Evolutionary conservation across 441 rosid genomes (phyloP).

Genomic region (Capsella rubella): DNA sequence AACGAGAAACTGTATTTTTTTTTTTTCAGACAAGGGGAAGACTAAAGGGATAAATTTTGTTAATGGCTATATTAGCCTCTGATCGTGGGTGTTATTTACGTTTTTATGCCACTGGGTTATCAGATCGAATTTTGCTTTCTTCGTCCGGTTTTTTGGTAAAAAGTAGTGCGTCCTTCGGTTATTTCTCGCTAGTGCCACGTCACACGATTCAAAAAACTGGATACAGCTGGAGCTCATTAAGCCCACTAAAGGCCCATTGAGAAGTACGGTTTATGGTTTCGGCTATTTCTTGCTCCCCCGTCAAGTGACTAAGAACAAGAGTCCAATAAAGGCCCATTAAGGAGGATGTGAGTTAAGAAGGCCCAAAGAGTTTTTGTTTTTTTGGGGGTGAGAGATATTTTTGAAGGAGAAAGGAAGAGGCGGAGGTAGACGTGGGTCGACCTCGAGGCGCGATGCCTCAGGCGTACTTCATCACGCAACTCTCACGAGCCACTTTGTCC

Average conservation of each 20-base stretch:
- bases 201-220: conserved; percentile 3
- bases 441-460: conserved; percentile 47
- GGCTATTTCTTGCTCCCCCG: too few species aligned
- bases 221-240: conserved; percentile 11
- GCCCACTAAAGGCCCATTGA: background rate
- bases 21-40: conserved; percentile 40
- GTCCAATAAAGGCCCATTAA: conserved; percentile 15
- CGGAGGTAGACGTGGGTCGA: conserved; percentile 44
- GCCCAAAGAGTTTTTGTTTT: conserved; percentile 2
- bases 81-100: background rate
- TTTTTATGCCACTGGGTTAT: background rate
- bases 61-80: conserved; percentile 16
- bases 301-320: background rate
- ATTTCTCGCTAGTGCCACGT: conserved; percentile 24
- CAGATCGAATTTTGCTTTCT: conserved; percentile 13
- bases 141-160: background rate
- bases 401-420: background rate
- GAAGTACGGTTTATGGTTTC: background rate
- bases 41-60: background rate
- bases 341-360: background rate
- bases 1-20: conserved; percentile 21
- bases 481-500: conserved; percentile 45
- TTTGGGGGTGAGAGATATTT: conserved; percentile 20
- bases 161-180: background rate
- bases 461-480: conserved; percentile 50